These are phyloP conservation scores for Blastobotrys indianensis DNA, from an alignment of 1,139 yeast genomes.

Conservation along the genomic window DNA sequence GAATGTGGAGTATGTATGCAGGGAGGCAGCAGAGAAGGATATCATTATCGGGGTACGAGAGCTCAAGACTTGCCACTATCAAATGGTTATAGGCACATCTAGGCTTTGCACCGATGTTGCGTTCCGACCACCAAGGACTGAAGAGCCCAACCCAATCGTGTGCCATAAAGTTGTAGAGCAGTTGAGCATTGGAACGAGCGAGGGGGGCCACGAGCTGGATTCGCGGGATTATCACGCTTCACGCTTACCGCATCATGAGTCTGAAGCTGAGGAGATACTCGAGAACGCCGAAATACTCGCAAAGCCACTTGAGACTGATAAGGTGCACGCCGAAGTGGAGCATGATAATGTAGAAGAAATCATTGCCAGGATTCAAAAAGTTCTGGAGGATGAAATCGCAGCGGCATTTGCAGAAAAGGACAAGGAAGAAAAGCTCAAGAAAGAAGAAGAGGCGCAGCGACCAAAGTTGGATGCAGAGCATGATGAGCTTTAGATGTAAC, in stretches of 20 bases:
- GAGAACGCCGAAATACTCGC: not conserved
- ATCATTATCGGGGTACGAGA: slow-evolving; percentile 50
- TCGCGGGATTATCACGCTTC: not conserved
- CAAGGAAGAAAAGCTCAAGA: not conserved
- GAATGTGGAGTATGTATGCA: slow-evolving; percentile 66
- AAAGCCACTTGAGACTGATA: not conserved
- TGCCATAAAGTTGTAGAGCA: slow-evolving; percentile 37
- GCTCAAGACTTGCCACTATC: slow-evolving; percentile 66
- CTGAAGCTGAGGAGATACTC: not conserved
- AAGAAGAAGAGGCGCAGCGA: not conserved
- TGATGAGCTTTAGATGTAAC: no score
- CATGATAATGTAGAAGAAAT: not conserved
- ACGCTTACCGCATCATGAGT: not conserved
- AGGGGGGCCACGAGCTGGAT: not conserved
- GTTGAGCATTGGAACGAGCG: slow-evolving; percentile 1
- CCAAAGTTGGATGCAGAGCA: not conserved
- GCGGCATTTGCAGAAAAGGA: no score
- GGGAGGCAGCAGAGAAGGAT: slow-evolving; percentile 34
- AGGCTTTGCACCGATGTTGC: slow-evolving; percentile 50
- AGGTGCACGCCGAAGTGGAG: not conserved
- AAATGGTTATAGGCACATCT: slow-evolving; percentile 53
- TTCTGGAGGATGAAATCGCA: no score
- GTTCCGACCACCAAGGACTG: slow-evolving; percentile 42
- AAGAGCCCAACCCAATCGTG: slow-evolving; percentile 38
- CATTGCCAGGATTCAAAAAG: no score